These are phyloP conservation scores for Macrocybe gigantea DNA, from an alignment of 768 basidiomycete genomes.

Conservation along the genomic window DNA sequence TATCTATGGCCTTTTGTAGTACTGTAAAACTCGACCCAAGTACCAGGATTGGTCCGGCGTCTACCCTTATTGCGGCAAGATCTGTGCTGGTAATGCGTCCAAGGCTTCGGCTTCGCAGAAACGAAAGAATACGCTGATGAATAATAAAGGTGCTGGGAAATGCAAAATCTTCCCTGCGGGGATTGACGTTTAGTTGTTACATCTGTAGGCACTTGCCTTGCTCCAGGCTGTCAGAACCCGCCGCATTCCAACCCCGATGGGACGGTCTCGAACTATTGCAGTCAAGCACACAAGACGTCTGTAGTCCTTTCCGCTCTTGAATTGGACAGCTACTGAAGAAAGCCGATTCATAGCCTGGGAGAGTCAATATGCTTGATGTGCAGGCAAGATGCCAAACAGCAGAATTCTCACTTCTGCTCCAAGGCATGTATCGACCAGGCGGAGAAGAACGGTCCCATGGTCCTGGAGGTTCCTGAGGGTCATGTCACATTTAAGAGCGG, in stretches of 20 bases:
- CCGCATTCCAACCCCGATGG: slow-evolving; percentile 35
- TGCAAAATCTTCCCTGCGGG: too few species aligned
- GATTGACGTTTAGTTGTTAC: neutral
- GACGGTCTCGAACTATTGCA: slow-evolving; percentile 39
- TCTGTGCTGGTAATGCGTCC: neutral
- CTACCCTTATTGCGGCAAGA: slow-evolving; percentile 2
- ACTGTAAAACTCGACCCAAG: slow-evolving; percentile 1
- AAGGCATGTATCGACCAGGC: slow-evolving; percentile 49
- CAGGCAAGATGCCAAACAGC: slow-evolving; percentile 46
- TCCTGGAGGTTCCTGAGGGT: slow-evolving; percentile 53
- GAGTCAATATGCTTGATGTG: slow-evolving; percentile 57
- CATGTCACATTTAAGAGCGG: slow-evolving; percentile 65
- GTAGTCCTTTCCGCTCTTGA: slow-evolving; percentile 5
- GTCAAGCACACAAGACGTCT: slow-evolving; percentile 47
- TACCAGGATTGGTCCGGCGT: slow-evolving; percentile 1
- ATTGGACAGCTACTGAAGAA: neutral
- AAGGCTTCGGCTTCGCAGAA: neutral
- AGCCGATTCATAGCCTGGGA: slow-evolving; percentile 23
- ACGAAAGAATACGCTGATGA: neutral
- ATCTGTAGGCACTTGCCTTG: slow-evolving; percentile 37
- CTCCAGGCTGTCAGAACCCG: slow-evolving; percentile 44
- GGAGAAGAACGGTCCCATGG: slow-evolving; percentile 45
- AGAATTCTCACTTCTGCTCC: slow-evolving; percentile 58
- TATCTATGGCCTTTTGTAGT: neutral
- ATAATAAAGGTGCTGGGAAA: neutral